These are phyloP conservation scores for Starmerella floris DNA, from an alignment of 805 yeast genomes.

Conservation along the genomic window DNA sequence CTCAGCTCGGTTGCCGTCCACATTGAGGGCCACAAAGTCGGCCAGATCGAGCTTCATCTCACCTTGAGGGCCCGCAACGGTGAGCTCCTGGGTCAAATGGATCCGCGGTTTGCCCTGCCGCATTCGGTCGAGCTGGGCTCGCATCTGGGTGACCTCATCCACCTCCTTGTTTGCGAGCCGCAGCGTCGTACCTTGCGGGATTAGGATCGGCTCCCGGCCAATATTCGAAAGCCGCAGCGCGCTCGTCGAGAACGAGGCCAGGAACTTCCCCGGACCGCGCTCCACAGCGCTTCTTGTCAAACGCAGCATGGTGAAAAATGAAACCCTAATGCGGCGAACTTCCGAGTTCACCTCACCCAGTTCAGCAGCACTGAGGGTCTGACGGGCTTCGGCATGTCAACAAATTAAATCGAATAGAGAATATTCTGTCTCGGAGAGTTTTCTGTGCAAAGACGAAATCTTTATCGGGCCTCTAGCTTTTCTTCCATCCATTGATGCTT, in stretches of 20 bases:
- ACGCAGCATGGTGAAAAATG: background rate
- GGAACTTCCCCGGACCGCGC: background rate
- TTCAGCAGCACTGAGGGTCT: too few species aligned
- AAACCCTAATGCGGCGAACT: too few species aligned
- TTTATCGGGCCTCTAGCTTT: too few species aligned
- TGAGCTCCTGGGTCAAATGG: constrained; percentile 43
- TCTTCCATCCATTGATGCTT: too few species aligned
- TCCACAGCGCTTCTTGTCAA: background rate
- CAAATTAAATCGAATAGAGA: too few species aligned
- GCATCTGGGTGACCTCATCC: constrained; percentile 27
- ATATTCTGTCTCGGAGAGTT: too few species aligned
- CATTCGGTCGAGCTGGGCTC: constrained; percentile 43
- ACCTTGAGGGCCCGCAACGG: constrained; percentile 70
- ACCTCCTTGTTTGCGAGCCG: constrained; percentile 24
- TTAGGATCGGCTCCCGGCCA: constrained; percentile 64
- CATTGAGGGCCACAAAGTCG: constrained; percentile 39
- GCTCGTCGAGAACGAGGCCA: constrained; percentile 13
- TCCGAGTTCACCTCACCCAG: too few species aligned
- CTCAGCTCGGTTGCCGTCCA: constrained; percentile 32
- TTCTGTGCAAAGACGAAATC: too few species aligned
- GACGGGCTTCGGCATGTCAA: too few species aligned
- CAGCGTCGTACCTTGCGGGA: constrained; percentile 49
- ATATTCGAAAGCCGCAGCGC: constrained; percentile 32
- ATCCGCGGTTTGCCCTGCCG: constrained; percentile 54
- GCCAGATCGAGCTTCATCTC: constrained; percentile 51